Evolutionary conservation across 495 filamentous ascomycete genomes (phyloP), one percentile per base, ranked within the genome.

Genomic region (Rostrohypoxylon terebratum): DNA sequence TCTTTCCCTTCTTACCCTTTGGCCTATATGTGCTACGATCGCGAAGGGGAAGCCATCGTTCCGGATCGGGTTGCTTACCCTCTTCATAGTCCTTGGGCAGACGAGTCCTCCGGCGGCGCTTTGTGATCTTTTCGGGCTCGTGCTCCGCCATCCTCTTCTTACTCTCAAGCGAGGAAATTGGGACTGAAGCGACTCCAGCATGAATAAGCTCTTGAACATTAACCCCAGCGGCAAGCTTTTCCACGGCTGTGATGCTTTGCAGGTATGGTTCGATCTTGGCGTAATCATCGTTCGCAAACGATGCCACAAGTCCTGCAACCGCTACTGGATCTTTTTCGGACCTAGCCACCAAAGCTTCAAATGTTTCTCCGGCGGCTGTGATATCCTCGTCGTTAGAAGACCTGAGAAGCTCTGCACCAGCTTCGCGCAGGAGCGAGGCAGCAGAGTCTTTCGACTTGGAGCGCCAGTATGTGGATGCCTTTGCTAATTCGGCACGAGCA

Each of bases 1-100:
- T 92, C 85, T 93, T 94, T 10, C 93, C 93, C 85, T 97, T 98
- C 79, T 90, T 91, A 10, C 94, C 94, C 82, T 96, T 97, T 13
- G 94, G 94, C 55, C 91, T 83, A 81, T 97, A 99, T 47, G 87
- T 90, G 69, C 92, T 96, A 14, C 96, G 86, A 75, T 99, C 96
- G 54, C 90, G 87, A 63, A 98, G 82, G 21, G 96, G 95, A 65
- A 98, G 80, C 96, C 96, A 99, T 54, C 96, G 83, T 81, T 99
- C 96, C 1, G 92, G 90, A 75, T 98, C 96, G 5, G 92, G 84
- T 48, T 87, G 88, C 85, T 94, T 97, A 73, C 82, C 86, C 38
- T 84, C 82, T 34, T 83, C 93, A 73, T 90, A 94, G 75, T 93
- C 87, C 81, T 94, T 94, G 18, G 94, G 94, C 57, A 97, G 83